Conservation (phyloP, 2,329 filamentous ascomycete species). For the Dothistroma septosporum region DNA sequence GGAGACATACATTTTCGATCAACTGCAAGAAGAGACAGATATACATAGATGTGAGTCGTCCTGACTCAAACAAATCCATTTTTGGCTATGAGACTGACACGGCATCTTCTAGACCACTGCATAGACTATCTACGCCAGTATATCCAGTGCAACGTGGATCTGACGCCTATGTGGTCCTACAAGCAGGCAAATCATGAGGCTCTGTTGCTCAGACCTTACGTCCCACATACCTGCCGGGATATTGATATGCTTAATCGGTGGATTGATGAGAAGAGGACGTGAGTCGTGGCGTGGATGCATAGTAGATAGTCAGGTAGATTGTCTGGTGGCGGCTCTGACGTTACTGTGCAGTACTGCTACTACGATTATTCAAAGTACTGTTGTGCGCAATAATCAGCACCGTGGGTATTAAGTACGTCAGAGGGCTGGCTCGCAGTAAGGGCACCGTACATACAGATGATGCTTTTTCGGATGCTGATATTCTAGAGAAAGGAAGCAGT, state of each 20-base stretch:
- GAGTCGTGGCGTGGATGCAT: too few species aligned
- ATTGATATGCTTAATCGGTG: neutral
- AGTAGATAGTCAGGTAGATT: too few species aligned
- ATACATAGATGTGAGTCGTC: neutral
- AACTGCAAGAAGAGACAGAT: neutral
- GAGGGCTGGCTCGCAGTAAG: too few species aligned
- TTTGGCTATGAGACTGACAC: neutral
- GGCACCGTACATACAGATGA: too few species aligned
- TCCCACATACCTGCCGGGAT: neutral
- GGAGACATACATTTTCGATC: neutral
- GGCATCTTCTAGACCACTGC: neutral
- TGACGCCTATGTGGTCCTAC: neutral
- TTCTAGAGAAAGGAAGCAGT: too few species aligned
- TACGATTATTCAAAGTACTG: too few species aligned
- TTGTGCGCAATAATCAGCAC: too few species aligned
- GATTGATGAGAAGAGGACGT: neutral
- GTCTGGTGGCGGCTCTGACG: too few species aligned
- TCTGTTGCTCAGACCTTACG: neutral
- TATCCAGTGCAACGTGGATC: neutral
- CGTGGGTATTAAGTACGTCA: too few species aligned
- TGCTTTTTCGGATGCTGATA: too few species aligned
- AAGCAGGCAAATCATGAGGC: neutral
- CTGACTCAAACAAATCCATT: neutral
- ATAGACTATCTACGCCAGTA: slow-evolving; percentile 7
- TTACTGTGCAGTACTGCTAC: too few species aligned